These are phyloP conservation scores for Colletotrichum sp. DNA, from an alignment of 2,329 filamentous ascomycete species.

Conservation along the genomic window DNA sequence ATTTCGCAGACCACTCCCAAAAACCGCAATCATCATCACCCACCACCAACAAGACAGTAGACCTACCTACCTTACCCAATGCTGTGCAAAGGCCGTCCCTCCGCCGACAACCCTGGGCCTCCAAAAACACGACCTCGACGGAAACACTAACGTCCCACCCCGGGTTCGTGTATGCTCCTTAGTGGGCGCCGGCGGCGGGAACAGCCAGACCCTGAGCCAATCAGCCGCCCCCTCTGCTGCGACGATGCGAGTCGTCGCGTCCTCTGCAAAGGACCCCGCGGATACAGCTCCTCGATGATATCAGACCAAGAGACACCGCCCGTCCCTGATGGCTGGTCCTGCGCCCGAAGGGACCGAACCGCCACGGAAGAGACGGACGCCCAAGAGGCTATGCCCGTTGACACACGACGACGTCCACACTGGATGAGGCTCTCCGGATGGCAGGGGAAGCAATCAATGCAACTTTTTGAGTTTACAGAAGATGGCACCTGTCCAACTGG, in stretches of 20 bases:
- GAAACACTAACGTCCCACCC: neutral
- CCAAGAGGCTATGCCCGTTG: neutral
- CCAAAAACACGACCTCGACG: neutral
- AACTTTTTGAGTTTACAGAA: neutral
- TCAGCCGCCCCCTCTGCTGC: neutral
- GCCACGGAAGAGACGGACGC: neutral
- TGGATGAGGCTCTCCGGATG: neutral
- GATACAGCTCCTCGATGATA: neutral
- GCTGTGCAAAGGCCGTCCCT: neutral
- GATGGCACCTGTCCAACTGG: neutral
- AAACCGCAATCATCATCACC: neutral
- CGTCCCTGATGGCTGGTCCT: neutral
- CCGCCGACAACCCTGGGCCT: neutral
- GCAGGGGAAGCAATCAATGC: neutral
- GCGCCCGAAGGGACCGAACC: neutral
- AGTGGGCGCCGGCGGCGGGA: constrained; percentile 10
- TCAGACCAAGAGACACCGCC: constrained; percentile 1
- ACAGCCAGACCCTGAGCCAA: neutral
- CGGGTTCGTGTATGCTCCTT: constrained; percentile 9
- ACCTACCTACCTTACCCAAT: neutral
- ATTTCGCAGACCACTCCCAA: neutral
- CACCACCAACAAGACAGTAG: neutral
- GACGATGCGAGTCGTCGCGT: neutral
- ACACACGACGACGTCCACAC: neutral
- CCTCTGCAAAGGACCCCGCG: neutral